These are phyloP conservation scores for Citrullus amarus DNA, from an alignment of 306 rosid species.

Conservation along the genomic window DNA sequence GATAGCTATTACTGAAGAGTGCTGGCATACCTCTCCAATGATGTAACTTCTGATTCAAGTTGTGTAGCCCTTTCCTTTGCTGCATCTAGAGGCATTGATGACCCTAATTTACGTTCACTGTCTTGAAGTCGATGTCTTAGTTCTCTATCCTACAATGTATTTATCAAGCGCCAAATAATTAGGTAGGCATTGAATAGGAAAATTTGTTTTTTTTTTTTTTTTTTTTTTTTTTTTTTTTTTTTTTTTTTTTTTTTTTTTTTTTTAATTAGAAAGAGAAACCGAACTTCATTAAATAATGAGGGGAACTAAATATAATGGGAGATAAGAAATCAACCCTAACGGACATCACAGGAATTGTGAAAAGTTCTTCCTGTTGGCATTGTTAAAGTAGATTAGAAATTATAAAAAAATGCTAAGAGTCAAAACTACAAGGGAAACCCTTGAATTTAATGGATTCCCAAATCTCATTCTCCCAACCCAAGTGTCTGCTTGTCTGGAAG, in stretches of 20 bases:
- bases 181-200: background rate
- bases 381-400: background rate
- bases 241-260: no score
- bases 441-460: background rate
- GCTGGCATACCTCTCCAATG: slow-evolving; percentile 57
- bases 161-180: background rate
- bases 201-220: no score
- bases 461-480: background rate
- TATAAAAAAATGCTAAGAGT: background rate
- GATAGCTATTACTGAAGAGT: background rate
- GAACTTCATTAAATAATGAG: background rate
- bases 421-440: background rate
- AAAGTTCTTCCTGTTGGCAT: background rate
- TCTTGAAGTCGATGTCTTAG: slow-evolving; percentile 68
- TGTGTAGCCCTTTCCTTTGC: slow-evolving; percentile 76
- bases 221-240: no score
- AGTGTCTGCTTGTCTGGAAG: background rate
- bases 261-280: background rate
- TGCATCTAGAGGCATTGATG: slow-evolving; percentile 73
- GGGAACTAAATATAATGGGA: background rate
- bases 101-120: slow-evolving; percentile 74
- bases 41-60: slow-evolving; percentile 71
- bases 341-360: background rate
- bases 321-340: background rate
- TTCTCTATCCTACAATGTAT: slow-evolving; percentile 51